Base-by-base conservation (phyloP, 2,329 filamentous ascomycete species). In the Epichloe typhina region DNA sequence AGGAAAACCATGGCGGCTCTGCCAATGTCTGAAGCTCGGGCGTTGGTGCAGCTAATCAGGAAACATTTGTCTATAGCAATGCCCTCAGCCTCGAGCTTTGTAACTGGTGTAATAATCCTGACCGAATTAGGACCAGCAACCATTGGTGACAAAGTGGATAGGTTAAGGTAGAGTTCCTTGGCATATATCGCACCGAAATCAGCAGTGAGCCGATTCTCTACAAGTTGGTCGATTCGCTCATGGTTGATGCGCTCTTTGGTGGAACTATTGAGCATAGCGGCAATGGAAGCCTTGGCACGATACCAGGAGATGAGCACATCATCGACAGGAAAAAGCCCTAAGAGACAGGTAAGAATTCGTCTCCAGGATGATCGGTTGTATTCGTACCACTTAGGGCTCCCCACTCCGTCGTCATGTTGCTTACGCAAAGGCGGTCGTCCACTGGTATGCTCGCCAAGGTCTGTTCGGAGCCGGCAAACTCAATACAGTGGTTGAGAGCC, bases 91-190 rank as follows among this genome's bases (percentile, higher is more conserved):
- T 84, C 84, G 1, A 97, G 77, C 35, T 91, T 80, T 5, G 72
- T 69, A 1, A 97, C 67, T 0, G 91, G 88, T 0, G 83, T 95
- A 0, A 85, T 82, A 0, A 95, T 71, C 67, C 96, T 96, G 61
- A 95, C 88, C 0, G 86, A 90, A 69, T 96, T 95, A 0, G 91
- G 91, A 0, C 91, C 90, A 0, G 89, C 76, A 9, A 96, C 82
- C 51, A 86, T 90, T 0, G 90, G 90, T 0, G 87, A 84, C 0
- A 96, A 76, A 0, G 88, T 90, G 0, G 84, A 87, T 0, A 96
- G 76, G 63, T 95, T 80, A 6, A 96, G 72, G 64, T 86, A 89
- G 0, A 95, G 74, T 40, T 83, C 71, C 68, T 97, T 96, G 50
- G 88, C 84, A 58, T 96, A 97, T 5, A 72, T 73, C 1, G 89